Percentiles rank a stretch among this genome's conserved stretches.
Conservation (phyloP, 441 rosid genomes). For the Melastoma candidum region DNA sequence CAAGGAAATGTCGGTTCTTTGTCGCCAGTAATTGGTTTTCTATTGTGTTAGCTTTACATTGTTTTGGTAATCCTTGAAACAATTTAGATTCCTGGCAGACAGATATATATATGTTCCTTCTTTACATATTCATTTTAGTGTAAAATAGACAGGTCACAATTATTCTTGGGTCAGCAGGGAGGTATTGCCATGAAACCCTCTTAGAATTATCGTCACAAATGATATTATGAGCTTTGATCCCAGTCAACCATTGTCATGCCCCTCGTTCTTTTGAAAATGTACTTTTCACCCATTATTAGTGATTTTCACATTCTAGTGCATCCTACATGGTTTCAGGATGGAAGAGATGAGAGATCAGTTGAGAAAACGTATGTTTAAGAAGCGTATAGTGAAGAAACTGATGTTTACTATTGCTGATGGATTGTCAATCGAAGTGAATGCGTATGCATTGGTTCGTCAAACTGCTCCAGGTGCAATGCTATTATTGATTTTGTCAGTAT, state of each 20-base stretch:
- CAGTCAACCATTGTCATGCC: background rate
- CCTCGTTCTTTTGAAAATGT: background rate
- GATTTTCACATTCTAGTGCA: background rate
- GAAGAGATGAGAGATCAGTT: conserved; percentile 87
- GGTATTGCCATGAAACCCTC: too few relatives aligned
- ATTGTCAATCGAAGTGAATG: conserved; percentile 65
- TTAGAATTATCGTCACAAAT: too few relatives aligned
- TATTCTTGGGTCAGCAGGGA: too few relatives aligned
- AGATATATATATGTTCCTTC: too few relatives aligned
- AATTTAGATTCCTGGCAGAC: too few relatives aligned
- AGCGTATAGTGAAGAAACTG: conserved; percentile 63
- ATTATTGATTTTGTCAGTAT: conserved; percentile 4
- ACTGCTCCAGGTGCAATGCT: conserved; percentile 49
- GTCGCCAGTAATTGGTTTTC: too few relatives aligned
- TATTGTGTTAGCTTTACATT: too few relatives aligned
- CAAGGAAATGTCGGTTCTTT: too few relatives aligned
- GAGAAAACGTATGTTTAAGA: conserved; percentile 71
- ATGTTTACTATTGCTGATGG: conserved; percentile 45
- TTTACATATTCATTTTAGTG: too few relatives aligned
- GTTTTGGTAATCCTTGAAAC: too few relatives aligned
- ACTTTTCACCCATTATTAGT: background rate
- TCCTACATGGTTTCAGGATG: conserved; percentile 39
- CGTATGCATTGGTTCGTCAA: conserved; percentile 82
- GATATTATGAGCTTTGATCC: too few relatives aligned
- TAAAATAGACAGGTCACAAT: too few relatives aligned